phyloP scores from a whole-genome alignment of 345 rosid species.

The Rhodamnia argentea region DNA sequence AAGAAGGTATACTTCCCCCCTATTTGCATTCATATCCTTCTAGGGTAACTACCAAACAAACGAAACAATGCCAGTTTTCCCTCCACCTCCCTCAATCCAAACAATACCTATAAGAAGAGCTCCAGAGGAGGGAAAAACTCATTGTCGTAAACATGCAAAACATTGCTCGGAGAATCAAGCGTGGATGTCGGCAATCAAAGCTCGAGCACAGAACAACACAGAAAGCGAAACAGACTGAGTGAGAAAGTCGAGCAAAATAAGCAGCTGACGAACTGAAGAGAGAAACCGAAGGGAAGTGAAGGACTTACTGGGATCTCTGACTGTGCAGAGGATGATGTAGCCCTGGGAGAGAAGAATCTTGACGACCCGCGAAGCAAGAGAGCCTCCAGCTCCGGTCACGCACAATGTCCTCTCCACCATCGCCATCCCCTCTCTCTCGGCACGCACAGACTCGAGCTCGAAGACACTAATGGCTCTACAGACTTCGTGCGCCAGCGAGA shows the following conservation, averaged over 20 bases:
- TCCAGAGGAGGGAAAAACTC: too few relatives aligned
- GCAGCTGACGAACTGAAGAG: neutral
- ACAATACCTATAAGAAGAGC: neutral
- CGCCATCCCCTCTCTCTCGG: neutral
- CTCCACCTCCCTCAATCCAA: neutral
- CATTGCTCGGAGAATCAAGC: neutral
- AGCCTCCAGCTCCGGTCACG: conserved; percentile 19
- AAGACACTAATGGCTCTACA: neutral
- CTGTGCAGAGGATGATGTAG: conserved; percentile 16
- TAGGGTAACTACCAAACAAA: neutral
- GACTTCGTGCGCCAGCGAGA: neutral
- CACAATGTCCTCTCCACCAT: neutral
- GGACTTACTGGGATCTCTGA: conserved; percentile 10
- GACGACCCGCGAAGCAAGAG: conserved; percentile 15
- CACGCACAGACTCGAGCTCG: neutral
- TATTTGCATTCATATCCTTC: neutral
- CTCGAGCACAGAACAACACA: neutral
- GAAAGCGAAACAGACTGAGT: too few relatives aligned
- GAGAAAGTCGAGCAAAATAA: neutral
- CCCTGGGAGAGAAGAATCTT: conserved; percentile 14
- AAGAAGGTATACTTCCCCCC: neutral
- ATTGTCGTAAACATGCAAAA: neutral
- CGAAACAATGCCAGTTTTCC: neutral
- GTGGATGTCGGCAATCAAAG: neutral
- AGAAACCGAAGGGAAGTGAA: neutral